These are phyloP conservation scores for Candida sp. DNA, from an alignment of 1,139 yeast genomes.

Conservation along the genomic window DNA sequence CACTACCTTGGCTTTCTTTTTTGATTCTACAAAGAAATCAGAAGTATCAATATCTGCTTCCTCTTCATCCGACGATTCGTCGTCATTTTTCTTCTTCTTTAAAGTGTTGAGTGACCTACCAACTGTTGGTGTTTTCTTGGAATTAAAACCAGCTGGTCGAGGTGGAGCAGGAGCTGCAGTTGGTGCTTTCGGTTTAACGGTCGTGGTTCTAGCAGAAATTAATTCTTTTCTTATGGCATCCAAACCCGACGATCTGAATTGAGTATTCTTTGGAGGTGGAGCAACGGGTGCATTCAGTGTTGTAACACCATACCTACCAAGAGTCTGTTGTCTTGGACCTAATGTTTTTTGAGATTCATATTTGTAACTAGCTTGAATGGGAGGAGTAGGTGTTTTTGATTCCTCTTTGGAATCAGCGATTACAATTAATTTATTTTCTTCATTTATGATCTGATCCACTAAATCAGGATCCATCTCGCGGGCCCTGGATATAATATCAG, in stretches of 20 bases:
- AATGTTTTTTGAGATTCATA: conserved; percentile 23
- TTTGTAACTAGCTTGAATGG: conserved; percentile 19
- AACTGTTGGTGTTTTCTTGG: conserved; percentile 18
- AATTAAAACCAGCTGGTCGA: conserved; percentile 80
- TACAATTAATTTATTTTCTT: conserved; percentile 18
- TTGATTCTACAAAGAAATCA: conserved; percentile 38
- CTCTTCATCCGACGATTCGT: conserved; percentile 29
- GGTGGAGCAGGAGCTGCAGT: conserved; percentile 63
- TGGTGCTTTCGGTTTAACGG: conserved; percentile 13
- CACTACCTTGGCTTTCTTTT: conserved; percentile 30
- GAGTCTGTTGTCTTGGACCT: conserved; percentile 39
- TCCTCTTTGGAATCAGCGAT: conserved; percentile 4
- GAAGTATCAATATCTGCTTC: conserved; percentile 36
- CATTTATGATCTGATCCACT: conserved; percentile 50
- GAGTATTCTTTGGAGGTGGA: conserved; percentile 33
- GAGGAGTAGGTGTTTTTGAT: conserved; percentile 6
- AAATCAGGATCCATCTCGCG: conserved; percentile 47
- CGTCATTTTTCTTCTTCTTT: conserved; percentile 27
- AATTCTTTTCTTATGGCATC: conserved; percentile 41
- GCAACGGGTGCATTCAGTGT: conserved; percentile 37
- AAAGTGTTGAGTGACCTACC: conserved; percentile 30
- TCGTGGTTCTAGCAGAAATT: conserved; percentile 19
- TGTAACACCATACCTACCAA: conserved; percentile 45
- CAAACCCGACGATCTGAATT: conserved; percentile 30
- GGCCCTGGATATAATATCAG: conserved; percentile 56